These are phyloP conservation scores for Striga hermonthica DNA, from an alignment of 305 asterid genomes.

Conservation along the genomic window DNA sequence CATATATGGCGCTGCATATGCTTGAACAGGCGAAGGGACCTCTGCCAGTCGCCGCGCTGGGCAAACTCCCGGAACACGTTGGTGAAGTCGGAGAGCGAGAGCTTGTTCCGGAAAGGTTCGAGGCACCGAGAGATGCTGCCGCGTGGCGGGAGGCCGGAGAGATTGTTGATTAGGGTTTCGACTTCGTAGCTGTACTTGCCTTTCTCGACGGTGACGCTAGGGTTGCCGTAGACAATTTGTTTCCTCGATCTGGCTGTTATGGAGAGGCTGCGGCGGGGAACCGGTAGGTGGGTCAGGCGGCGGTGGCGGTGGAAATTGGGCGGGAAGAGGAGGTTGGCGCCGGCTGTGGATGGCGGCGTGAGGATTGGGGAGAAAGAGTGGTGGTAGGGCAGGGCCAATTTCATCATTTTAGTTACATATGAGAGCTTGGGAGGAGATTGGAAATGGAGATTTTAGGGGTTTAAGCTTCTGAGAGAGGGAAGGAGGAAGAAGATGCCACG, in stretches of 20 bases:
- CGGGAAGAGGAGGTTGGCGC: constrained; percentile 40
- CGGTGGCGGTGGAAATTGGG: constrained; percentile 39
- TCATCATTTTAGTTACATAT: constrained; percentile 39
- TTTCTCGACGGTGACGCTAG: constrained; percentile 82
- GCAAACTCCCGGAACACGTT: constrained; percentile 84
- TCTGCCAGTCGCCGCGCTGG: constrained; percentile 89
- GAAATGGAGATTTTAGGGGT: constrained; percentile 35
- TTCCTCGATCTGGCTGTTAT: constrained; percentile 51
- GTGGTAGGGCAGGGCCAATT: constrained; percentile 49
- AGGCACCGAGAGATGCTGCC: constrained; percentile 97
- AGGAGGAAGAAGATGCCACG: constrained; percentile 38
- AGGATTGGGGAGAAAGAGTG: constrained; percentile 43
- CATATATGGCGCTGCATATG: constrained; percentile 95
- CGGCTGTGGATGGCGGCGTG: constrained; percentile 42
- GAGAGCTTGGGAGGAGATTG: constrained; percentile 19
- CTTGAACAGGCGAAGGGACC: constrained; percentile 87
- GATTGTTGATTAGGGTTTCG: constrained; percentile 93
- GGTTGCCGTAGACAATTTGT: constrained; percentile 82
- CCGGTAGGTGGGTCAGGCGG: constrained; percentile 13
- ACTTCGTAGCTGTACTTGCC: constrained; percentile 94
- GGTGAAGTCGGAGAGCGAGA: constrained; percentile 76
- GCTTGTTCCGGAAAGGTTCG: constrained; percentile 83
- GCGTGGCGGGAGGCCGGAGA: constrained; percentile 93
- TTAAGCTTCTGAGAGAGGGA: constrained; percentile 33
- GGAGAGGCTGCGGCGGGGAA: constrained; percentile 44